Evolutionary conservation across 352 stramenopile species (phyloP), one percentile per base, ranked within the genome.

Genomic region (Globisporangium echinulatum): DNA sequence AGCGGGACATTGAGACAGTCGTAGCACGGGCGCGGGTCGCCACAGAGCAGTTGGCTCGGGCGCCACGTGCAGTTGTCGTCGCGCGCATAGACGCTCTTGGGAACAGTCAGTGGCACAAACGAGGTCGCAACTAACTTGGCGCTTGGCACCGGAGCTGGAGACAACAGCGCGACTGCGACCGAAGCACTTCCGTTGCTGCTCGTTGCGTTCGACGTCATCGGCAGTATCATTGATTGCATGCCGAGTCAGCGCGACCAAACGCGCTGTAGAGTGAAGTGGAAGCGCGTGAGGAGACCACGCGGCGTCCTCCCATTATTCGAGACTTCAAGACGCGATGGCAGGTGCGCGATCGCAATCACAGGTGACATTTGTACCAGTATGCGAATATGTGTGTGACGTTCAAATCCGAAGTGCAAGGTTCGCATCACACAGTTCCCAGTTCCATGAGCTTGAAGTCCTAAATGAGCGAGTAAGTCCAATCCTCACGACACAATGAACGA

Each of bases 41-140:
- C 69, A 44, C 71, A 64, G 68, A 37, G 51, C 61, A 42, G 60
- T 56, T 40, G 77, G 52, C 79, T 88, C 63, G 82, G 72, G 56
- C 82, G 63, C 71, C 71, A 79, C 52, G 62, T 69, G 59, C 71
- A 79, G 54, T 60, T 70, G 61, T 77, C 71, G 0, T 64, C 68
- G 17, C 58, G 56, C 6, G 75, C 62, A 55, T 77, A 73, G 43
- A 67, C 52, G 55, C 68, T 63, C 63, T 81, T 88, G 19, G 44
- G 43, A 33, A 44, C 44, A 15, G 51, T 6, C 17, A 46, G 46
- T 14, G 52, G 38, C 15, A 14, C 14, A 25, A 49, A 51, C 15
- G 46, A 25, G 19, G 19, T 46, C 48, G 25, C 48, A 4, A 17
- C 19, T 25, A 25, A 25, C 19, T 25, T 25, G 19, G 56, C 63